Evolutionary conservation across 176 grass and related monocot genomes (phyloP), one percentile per base, ranked within the genome.

Genomic region (Tillandsia fasciculata): DNA sequence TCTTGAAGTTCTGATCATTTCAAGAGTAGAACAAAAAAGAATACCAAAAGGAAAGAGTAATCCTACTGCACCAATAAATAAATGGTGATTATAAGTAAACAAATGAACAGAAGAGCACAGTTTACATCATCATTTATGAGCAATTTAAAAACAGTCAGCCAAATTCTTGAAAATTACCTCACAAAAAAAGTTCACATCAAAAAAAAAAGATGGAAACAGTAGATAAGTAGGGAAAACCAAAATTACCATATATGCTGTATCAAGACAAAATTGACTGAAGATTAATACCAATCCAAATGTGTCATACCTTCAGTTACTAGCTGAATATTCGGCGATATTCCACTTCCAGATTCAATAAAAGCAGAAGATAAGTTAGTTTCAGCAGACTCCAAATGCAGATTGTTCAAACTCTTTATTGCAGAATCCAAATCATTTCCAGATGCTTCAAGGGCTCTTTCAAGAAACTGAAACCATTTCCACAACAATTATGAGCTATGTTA

Each of bases 381-480:
- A 27, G 78, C 59, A 48, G 85, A 87, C 63, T 80, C 88, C 13
- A 92, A 76, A n/a, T 64, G 74, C 53, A 90, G 75, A 28, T 90
- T 74, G 63, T 76, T 83, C 81, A 96, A 79, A 73, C 81, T 90
- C 78, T 88, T 80, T 71, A 96, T 92, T 70, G 93, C 83, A 53
- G 81, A 78, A 79, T 96, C 93, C 64, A 96, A 69, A 79, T 96
- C 88, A 71, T 90, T 85, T 74, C 89, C 86, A 52, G 93, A 90
- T 27, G 81, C 86, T 74, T 96, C 83, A 47, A 96, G 74, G 65
- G 89, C 70, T 52, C 71, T 79, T 81, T 96, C 89, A 80, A 96
- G 83, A 76, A 89, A 14, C 93, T 96, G 82, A 76, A 89, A 80
- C 67, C 52, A 71, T 80, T 75, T 48, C 51, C 7, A 73, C 50